phyloP scores from a whole-genome alignment of 495 filamentous ascomycete species.

The Lindgomyces ingoldianus region DNA sequence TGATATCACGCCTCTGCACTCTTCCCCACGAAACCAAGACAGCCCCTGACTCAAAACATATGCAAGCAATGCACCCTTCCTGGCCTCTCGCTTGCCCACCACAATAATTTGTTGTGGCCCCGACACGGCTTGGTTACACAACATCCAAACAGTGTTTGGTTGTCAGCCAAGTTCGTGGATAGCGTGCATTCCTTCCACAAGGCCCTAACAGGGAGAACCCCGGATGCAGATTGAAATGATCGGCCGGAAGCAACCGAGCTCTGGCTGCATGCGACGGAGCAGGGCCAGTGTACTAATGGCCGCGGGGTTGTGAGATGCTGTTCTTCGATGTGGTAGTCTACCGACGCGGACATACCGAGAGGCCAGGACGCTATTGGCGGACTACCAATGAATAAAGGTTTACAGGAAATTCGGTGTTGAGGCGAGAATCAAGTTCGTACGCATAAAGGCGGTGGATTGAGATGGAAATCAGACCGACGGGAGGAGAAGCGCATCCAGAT shows the following conservation, averaged over 20 bases:
- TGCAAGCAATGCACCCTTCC: background rate
- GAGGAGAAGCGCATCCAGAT: constrained; percentile 1
- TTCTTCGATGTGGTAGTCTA: background rate
- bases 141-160: constrained; percentile 25
- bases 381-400: background rate
- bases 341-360: constrained; percentile 2
- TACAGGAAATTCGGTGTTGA: background rate
- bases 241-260: constrained; percentile 36
- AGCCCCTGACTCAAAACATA: background rate
- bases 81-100: background rate
- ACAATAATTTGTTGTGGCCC: background rate
- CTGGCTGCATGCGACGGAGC: constrained; percentile 26
- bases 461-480: background rate
- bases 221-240: constrained; percentile 19
- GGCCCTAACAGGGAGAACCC: constrained; percentile 1
- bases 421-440: background rate
- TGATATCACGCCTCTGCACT: background rate
- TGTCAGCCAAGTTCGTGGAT: constrained; percentile 13
- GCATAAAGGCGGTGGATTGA: background rate
- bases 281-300: background rate
- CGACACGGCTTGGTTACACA: constrained; percentile 13
- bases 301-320: background rate
- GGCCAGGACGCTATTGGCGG: background rate
- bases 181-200: constrained; percentile 22
- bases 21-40: background rate